Evolutionary conservation across 441 rosid species (phyloP).

Genomic region (Mallotus japonicus): DNA sequence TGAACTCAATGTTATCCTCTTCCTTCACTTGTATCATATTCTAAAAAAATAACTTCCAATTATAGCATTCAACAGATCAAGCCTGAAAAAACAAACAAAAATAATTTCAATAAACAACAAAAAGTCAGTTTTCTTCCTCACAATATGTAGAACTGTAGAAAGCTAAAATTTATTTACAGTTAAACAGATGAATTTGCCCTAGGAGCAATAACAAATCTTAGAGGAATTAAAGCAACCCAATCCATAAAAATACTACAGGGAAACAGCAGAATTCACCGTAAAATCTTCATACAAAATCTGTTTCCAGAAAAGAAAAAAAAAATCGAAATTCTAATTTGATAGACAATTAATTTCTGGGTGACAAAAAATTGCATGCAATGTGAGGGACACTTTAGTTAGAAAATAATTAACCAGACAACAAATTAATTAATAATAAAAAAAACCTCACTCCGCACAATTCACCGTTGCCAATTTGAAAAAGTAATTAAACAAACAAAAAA

Average conservation of each 20-base stretch:
- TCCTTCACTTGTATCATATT: conserved; percentile 50
- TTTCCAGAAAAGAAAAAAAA: neutral
- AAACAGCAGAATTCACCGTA: neutral
- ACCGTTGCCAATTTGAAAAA: neutral
- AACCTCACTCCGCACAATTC: neutral
- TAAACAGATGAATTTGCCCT: too few relatives aligned
- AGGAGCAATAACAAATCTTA: too few relatives aligned
- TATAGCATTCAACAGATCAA: neutral
- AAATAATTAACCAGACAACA: neutral
- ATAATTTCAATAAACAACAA: neutral
- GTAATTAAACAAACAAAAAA: neutral
- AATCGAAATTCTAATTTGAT: conserved; percentile 6
- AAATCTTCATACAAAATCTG: neutral
- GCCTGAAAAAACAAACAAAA: conserved; percentile 20
- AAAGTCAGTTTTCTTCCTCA: neutral
- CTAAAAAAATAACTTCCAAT: conserved; percentile 22
- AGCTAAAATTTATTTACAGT: too few relatives aligned
- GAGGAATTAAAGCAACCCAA: too few relatives aligned
- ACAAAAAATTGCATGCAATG: neutral
- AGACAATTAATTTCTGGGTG: neutral
- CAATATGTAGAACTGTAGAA: too few relatives aligned
- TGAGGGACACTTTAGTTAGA: neutral
- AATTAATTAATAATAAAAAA: neutral
- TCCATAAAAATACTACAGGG: too few relatives aligned
- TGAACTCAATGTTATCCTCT: conserved; percentile 48